Conservation (phyloP, 768 basidiomycete genomes). For the Glaciozyma martinii region DNA sequence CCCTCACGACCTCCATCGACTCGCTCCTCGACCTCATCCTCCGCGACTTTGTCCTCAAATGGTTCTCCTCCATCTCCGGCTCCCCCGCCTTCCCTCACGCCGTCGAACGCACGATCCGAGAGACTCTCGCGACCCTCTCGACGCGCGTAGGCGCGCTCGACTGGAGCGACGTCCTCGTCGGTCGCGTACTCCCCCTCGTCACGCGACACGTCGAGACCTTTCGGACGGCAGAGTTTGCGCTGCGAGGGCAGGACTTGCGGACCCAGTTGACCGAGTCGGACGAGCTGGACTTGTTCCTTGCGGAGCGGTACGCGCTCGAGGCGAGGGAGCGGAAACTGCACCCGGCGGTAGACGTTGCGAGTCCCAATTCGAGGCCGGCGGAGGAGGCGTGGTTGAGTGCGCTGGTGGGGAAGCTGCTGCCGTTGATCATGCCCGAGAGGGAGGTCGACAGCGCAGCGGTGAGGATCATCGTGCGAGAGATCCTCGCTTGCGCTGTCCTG, state of each 20-base stretch:
- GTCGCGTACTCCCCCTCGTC: conserved; percentile 18
- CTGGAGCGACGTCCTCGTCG: conserved; percentile 25
- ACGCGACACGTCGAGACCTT: conserved; percentile 20
- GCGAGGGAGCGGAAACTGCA: conserved; percentile 54
- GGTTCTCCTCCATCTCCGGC: conserved; percentile 79
- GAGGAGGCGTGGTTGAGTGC: conserved; percentile 75
- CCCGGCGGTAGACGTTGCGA: conserved; percentile 77
- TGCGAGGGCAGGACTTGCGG: conserved; percentile 72
- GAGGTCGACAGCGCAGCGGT: conserved; percentile 65
- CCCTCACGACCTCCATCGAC: conserved; percentile 13
- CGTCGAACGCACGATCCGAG: conserved; percentile 65
- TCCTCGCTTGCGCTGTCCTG: conserved; percentile 69
- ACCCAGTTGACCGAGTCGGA: conserved; percentile 78
- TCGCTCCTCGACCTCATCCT: conserved; percentile 50
- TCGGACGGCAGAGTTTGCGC: conserved; percentile 40
- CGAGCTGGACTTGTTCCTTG: conserved; percentile 76
- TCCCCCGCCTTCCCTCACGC: conserved; percentile 82
- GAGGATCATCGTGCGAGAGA: conserved; percentile 65
- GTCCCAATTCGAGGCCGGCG: conserved; percentile 77
- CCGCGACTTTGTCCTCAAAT: conserved; percentile 75
- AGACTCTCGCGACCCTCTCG: conserved; percentile 53
- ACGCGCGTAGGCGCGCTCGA: conserved; percentile 49
- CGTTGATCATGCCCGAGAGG: conserved; percentile 62
- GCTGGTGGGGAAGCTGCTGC: conserved; percentile 62
- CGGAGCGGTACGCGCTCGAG: conserved; percentile 59